Base-by-base conservation (phyloP, 1,284 basidiomycete genomes). In the Malassezia dermatis region DNA sequence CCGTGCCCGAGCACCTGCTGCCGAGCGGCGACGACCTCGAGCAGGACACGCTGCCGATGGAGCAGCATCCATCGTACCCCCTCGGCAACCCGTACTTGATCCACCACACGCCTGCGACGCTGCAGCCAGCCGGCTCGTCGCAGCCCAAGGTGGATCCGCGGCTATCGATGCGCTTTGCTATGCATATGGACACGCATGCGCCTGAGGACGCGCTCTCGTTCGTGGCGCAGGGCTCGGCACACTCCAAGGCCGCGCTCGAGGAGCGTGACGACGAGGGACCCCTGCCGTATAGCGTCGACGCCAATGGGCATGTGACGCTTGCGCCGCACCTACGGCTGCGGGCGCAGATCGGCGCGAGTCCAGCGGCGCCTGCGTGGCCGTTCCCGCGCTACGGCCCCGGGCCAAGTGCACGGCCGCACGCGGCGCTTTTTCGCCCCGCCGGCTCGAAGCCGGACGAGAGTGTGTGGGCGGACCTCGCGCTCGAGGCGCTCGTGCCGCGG, bases 61-160 rank as follows among this genome's bases (percentile, higher is more conserved):
- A 70, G 30, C 63, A 66, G 51, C 67, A 70, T 48, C 57, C 67
- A 8, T 65, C 63, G 11, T 70, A 68, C 46, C 66, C 66, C 0
- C 63, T 66, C 26, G 66, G 66, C 21, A 65, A 66, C 24, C 61
- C 59, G 2, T 61, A 46, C 52, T 39, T 19, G 43, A 44, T 60
- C 28, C 49, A 49, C 43, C 53, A 51, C 28, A 35, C 45, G 11
- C 50, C 54, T 17, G 48, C 52, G 32, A 49, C 58, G 26, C 49
- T 60, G 21, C 58, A 56, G 42, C 49, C 54, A n/a, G 17, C 40
- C 27, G 48, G 51, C 39, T 45, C 58, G 21, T 51, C 58, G 23
- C 48, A 56, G 44, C 51, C 58, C 43, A 48, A 56, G 30, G 35
- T 52, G 7, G 37, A 44, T 26, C 58, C 54, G 7, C 53, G 54